A percentile compares a stretch with the other conserved stretches of the same genome.
Evolutionary conservation across 345 rosid genomes (phyloP).

Genomic region (Dimocarpus longan): DNA sequence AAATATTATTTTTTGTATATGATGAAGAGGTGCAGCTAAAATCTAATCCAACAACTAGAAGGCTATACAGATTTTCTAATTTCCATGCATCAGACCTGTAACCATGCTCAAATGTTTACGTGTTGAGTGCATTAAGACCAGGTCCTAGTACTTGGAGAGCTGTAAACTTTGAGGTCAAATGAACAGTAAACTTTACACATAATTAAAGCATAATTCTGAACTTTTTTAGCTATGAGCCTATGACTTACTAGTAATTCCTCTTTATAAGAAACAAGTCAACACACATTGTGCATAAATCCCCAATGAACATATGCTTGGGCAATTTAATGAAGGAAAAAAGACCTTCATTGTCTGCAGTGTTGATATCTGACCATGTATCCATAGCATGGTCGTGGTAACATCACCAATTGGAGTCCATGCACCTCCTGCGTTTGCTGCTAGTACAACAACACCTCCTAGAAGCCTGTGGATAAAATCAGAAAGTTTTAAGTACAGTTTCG

Average conservation of each 20-base stretch:
- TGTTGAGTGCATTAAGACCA: not conserved
- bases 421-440: conserved; percentile 99
- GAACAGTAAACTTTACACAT: not conserved
- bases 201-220: not conserved
- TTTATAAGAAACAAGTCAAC: not conserved
- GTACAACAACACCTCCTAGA: conserved; percentile 92
- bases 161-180: not conserved
- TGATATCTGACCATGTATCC: conserved; percentile 97
- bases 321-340: not conserved
- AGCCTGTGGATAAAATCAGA: conserved; percentile 50
- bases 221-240: not conserved
- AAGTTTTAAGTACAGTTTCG: not conserved
- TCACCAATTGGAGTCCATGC: conserved; percentile 99
- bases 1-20: not conserved
- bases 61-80: not conserved
- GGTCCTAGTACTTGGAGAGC: not conserved
- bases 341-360: conserved; percentile 92
- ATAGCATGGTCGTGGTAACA: conserved; percentile 97
- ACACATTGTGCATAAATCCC: not conserved
- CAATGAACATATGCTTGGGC: not conserved
- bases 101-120: not conserved
- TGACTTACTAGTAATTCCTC: not conserved
- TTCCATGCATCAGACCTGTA: not conserved
- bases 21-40: not conserved
- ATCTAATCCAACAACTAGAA: not conserved